A percentile compares a stretch with the other conserved stretches of the same genome.
Evolutionary conservation across 2,329 filamentous ascomycete genomes (phyloP).

Genomic region (Monosporascus sp.): DNA sequence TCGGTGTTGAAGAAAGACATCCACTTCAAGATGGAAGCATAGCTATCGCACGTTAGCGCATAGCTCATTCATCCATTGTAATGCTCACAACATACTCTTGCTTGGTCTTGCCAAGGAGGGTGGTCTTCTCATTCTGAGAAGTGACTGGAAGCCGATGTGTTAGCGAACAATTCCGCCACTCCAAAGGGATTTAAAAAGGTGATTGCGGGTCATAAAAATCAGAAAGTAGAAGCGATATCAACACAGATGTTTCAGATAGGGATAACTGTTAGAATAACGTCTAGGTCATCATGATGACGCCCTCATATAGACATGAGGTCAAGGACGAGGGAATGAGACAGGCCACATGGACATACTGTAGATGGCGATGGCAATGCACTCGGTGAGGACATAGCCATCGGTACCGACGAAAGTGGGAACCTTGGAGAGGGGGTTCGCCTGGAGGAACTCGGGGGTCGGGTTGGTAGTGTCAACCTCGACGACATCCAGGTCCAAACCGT

Average conservation of each 20-base stretch:
- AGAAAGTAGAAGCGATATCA: constrained; percentile 85
- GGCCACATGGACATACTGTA: constrained; percentile 68
- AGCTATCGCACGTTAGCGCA: constrained; percentile 40
- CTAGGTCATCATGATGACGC: constrained; percentile 61
- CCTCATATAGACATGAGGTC: not conserved
- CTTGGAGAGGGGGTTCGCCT: constrained; percentile 83
- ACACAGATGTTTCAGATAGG: constrained; percentile 93
- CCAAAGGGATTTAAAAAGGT: constrained; percentile 10
- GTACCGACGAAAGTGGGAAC: constrained; percentile 87
- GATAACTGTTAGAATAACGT: constrained; percentile 86
- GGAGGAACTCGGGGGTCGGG: constrained; percentile 70
- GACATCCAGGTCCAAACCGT: constrained; percentile 85
- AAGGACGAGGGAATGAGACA: constrained; percentile 10
- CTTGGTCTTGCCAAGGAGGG: constrained; percentile 98
- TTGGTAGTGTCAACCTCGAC: constrained; percentile 64
- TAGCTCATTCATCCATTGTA: not conserved
- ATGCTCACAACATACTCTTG: constrained; percentile 68
- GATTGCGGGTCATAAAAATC: constrained; percentile 39
- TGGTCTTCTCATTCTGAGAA: constrained; percentile 99
- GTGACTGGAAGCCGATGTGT: constrained; percentile 58
- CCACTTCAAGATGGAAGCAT: constrained; percentile 97
- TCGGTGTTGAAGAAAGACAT: constrained; percentile 95
- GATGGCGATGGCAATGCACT: constrained; percentile 92
- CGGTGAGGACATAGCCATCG: constrained; percentile 84
- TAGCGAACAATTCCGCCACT: constrained; percentile 15